phyloP scores from a whole-genome alignment of 2,329 filamentous ascomycete species.

The Aureobasidium musti region DNA sequence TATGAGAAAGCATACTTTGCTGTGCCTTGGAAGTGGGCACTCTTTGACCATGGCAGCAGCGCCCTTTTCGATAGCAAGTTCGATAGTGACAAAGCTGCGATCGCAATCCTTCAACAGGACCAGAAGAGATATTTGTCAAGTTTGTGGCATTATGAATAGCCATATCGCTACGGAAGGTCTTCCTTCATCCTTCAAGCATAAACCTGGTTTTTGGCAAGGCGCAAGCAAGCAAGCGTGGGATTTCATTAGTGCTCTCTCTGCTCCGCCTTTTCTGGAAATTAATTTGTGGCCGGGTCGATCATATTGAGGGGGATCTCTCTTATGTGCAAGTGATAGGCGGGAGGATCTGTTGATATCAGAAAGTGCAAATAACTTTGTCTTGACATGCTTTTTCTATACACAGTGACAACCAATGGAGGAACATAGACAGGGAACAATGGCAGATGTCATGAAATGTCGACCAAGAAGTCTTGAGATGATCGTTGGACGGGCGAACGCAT shows the following conservation, averaged over 20 bases:
- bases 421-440: background rate
- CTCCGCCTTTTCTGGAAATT: background rate
- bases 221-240: background rate
- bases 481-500: constrained; percentile 20
- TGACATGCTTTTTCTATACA: background rate
- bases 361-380: background rate
- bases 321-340: background rate
- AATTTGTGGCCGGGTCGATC: constrained; percentile 10
- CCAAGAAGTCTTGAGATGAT: background rate
- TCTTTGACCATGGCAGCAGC: background rate
- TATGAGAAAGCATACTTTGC: background rate
- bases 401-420: background rate
- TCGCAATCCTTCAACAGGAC: background rate
- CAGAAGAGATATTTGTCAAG: background rate
- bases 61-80: background rate
- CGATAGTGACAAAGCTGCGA: background rate
- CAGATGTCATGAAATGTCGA: constrained; percentile 9
- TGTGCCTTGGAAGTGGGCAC: constrained; percentile 6
- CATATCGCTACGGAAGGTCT: background rate
- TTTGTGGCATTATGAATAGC: background rate
- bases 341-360: background rate
- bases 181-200: background rate
- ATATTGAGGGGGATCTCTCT: constrained; percentile 3
- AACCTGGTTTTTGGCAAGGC: background rate
- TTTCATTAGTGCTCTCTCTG: background rate